Evolutionary conservation across 2,329 filamentous ascomycete genomes (phyloP).

Genomic region (Cladophialophora bantiana): DNA sequence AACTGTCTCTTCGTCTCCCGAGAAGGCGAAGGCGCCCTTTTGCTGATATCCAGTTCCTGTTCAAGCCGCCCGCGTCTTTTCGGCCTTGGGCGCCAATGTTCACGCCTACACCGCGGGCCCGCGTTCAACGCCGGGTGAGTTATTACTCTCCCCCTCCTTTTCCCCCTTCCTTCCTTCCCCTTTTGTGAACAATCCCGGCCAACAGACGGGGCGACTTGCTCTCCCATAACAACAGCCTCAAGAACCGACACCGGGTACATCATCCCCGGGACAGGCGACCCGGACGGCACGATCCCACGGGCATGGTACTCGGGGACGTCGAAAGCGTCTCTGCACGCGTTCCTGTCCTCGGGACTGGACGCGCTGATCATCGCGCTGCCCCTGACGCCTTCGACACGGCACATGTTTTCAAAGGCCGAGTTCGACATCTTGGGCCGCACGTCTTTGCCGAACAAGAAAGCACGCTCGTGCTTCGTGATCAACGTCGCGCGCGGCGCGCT

Average conservation of each 20-base stretch:
- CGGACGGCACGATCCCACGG: conserved; percentile 61
- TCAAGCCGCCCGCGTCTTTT: conserved; percentile 62
- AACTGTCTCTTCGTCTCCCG: not conserved
- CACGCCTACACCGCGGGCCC: conserved; percentile 77
- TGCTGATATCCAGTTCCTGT: not conserved
- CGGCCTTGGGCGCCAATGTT: conserved; percentile 73
- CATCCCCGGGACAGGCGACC: conserved; percentile 70
- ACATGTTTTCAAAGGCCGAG: conserved; percentile 62
- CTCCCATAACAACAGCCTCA: conserved; percentile 54
- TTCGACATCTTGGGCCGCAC: conserved; percentile 56
- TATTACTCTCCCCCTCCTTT: too few relatives aligned
- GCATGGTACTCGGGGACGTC: conserved; percentile 65
- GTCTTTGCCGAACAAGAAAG: conserved; percentile 10
- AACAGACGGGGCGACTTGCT: not conserved
- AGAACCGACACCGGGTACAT: conserved; percentile 70
- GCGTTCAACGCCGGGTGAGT: conserved; percentile 62
- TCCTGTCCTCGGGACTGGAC: conserved; percentile 64
- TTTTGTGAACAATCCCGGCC: not conserved
- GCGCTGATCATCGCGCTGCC: conserved; percentile 65
- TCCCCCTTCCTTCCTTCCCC: too few relatives aligned
- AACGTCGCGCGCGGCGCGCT: conserved; percentile 75
- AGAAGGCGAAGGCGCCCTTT: not conserved
- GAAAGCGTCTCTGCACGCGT: conserved; percentile 60
- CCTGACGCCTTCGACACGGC: conserved; percentile 62
- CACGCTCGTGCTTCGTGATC: conserved; percentile 58